phyloP scores from a whole-genome alignment of 1,139 yeast genomes.

The Hansenula sp. region DNA sequence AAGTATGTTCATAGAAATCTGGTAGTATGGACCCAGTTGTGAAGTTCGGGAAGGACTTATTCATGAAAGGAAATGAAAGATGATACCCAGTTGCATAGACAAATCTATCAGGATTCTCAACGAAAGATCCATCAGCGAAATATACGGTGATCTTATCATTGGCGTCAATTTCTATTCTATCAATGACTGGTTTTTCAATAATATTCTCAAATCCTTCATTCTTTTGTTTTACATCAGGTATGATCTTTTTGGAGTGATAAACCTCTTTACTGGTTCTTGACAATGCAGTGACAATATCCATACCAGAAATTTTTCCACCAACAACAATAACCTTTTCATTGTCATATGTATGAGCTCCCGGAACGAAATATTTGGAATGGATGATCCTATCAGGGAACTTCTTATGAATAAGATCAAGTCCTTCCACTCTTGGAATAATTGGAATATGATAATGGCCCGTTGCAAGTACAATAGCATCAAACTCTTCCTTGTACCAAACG shows the following conservation, averaged over 20 bases:
- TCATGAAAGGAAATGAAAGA: constrained; percentile 35
- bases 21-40: constrained; percentile 19
- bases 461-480: constrained; percentile 48
- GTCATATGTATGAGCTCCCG: constrained; percentile 21
- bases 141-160: constrained; percentile 24
- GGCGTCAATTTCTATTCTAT: neutral
- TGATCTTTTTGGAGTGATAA: constrained; percentile 12
- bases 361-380: constrained; percentile 34
- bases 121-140: constrained; percentile 30
- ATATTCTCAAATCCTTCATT: constrained; percentile 5
- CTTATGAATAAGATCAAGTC: constrained; percentile 34
- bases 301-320: constrained; percentile 39
- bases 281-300: constrained; percentile 27
- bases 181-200: constrained; percentile 2
- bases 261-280: constrained; percentile 13
- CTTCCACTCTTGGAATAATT: constrained; percentile 38
- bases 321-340: constrained; percentile 32
- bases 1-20: constrained; percentile 33
- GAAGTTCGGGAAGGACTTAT: constrained; percentile 21
- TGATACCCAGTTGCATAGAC: constrained; percentile 39
- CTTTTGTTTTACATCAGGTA: neutral
- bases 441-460: constrained; percentile 53
- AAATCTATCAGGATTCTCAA: constrained; percentile 29
- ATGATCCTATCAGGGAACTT: constrained; percentile 27
- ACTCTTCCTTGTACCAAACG: constrained; percentile 36